phyloP scores from a whole-genome alignment of 2,329 filamentous ascomycete species.

The Emmonsiellopsis sp. region DNA sequence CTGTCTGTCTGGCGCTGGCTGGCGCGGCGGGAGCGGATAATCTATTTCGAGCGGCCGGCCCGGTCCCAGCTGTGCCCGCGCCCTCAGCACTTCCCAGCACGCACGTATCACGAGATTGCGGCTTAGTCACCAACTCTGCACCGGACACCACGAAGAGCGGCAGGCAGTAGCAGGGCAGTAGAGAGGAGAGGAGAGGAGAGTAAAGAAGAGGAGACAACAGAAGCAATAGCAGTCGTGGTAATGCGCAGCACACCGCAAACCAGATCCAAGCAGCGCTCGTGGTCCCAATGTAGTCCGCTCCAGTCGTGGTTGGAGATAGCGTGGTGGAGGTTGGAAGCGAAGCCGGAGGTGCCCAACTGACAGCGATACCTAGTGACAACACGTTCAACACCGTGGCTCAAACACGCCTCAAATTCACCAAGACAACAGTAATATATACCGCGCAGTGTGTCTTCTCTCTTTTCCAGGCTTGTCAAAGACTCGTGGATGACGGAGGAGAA shows the following conservation, averaged over 20 bases:
- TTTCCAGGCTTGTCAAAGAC: no score
- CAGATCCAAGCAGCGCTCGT: no score
- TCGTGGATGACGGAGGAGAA: neutral
- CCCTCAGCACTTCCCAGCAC: constrained; percentile 9
- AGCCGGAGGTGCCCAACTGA: no score
- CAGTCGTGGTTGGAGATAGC: no score
- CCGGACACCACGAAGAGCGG: neutral
- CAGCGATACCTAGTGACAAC: no score
- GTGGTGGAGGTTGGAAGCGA: no score
- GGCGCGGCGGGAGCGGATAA: neutral
- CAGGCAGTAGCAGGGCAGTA: neutral
- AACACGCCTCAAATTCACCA: no score
- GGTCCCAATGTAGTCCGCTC: no score
- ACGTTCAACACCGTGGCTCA: no score
- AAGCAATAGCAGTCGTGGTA: neutral
- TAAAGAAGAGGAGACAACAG: neutral
- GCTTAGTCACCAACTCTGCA: neutral
- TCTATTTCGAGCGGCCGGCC: constrained; percentile 6
- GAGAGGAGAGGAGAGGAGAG: constrained; percentile 1
- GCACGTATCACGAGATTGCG: constrained; percentile 5
- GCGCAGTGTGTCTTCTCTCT: no score
- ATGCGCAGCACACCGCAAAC: no score
- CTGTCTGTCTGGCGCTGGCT: neutral
- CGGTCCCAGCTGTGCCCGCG: constrained; percentile 9
- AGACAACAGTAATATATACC: neutral